These are phyloP conservation scores for Gaillardinia entomophila DNA, from an alignment of 805 yeast genomes.

Conservation along the genomic window DNA sequence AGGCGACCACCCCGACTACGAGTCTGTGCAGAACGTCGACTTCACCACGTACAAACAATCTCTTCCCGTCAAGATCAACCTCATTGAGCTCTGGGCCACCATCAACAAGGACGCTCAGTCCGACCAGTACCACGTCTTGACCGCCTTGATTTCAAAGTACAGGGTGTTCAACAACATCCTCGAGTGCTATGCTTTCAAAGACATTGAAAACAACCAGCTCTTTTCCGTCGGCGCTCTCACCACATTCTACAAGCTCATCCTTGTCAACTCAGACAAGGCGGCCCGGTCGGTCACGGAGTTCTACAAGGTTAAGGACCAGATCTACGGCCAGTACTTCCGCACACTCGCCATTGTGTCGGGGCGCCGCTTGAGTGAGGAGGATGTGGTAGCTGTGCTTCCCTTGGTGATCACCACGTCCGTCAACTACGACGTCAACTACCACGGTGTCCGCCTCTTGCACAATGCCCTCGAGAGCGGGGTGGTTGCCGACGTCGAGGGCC, in stretches of 20 bases:
- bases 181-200: conserved; percentile 6
- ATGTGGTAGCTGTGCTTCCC: conserved; percentile 1
- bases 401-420: conserved; percentile 13
- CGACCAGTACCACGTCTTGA: conserved; percentile 13
- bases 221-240: conserved; percentile 12
- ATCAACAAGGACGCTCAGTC: conserved; percentile 13
- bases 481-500: conserved; percentile 4
- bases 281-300: conserved; percentile 23
- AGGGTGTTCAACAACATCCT: conserved; percentile 21
- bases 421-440: conserved; percentile 18
- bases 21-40: conserved; percentile 15
- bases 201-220: neutral
- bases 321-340: conserved; percentile 23
- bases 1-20: conserved; percentile 3
- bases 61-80: conserved; percentile 5
- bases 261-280: conserved; percentile 13
- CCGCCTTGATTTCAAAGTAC: conserved; percentile 14
- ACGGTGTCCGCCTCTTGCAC: conserved; percentile 16
- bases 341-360: conserved; percentile 6
- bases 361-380: conserved; percentile 8
- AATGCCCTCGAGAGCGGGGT: conserved; percentile 6
- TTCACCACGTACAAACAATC: conserved; percentile 5
- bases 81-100: conserved; percentile 11
- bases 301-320: conserved; percentile 40
- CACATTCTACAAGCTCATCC: conserved; percentile 10